Evolutionary conservation across 108 stramenopile genomes (phyloP), one percentile per base, ranked within the genome.

Genomic region (Nitzschia sp.): DNA sequence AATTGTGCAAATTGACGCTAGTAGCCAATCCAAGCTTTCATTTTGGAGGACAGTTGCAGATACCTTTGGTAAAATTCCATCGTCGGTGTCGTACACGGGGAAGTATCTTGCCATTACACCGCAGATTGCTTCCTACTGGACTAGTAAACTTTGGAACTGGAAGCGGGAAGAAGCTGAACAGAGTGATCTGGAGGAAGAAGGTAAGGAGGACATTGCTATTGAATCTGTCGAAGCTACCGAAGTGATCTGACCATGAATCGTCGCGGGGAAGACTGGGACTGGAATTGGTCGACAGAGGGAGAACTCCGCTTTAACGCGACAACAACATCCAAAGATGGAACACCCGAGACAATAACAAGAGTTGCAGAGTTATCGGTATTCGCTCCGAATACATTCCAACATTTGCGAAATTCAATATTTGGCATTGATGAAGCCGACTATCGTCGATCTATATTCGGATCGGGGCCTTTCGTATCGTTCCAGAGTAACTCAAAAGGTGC

Each of bases 401-500:
- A 91, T 56, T 64, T 94, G 24, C 72, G 93, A 49, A 79, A 68
- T 38, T 75, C 65, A 32, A 58, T 74, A 29, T 94, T 94, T 81
- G 76, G 86, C 29, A 83, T 94, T 3, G 59, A 74, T 3, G 87
- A 91, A 53, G 23, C 35, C 27, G 66, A 74, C 13, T 94, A 82
- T 75, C 72, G 68, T 5, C 36, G 46, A 28, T 91, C 88, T 0
- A 71, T 92, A 28, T 59, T 87, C 24, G 78, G 85, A 59, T 65
- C 70, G 21, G 75, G 82, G 0, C 87, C 83, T 11, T 91, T 82
- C 48, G 80, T 92, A 33, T 95, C 93, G 21, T 95, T 95, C 58
- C 89, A 90, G 54, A 87, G 85, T 80, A 95, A 95, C 66, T 90
- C 89, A 61, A 92, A 92, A 68, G 93, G 93, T 8, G 93, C 90